phyloP scores from a whole-genome alignment of 2,329 filamentous ascomycete genomes.

The Geoglossum cookeanum region DNA sequence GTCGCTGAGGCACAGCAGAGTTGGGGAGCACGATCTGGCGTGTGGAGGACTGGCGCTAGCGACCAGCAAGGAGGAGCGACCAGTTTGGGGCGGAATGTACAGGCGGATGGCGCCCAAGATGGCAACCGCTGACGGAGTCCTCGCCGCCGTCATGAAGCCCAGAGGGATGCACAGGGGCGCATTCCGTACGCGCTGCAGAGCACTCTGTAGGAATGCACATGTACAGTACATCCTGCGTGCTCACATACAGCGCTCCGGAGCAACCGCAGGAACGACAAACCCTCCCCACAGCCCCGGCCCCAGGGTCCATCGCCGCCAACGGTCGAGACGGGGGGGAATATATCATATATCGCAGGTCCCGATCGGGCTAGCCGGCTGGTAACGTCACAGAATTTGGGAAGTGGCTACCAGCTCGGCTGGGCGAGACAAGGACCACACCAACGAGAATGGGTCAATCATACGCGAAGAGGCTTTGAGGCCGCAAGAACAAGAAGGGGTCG shows the following conservation, averaged over 20 bases:
- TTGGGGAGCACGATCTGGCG: background rate
- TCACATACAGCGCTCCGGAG: background rate
- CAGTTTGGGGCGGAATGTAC: background rate
- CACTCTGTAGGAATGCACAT: too few relatives aligned
- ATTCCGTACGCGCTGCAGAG: too few relatives aligned
- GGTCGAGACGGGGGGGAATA: background rate
- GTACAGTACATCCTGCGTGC: background rate
- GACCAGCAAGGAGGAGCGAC: background rate
- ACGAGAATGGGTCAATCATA: slow-evolving; percentile 1
- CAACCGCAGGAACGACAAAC: too few relatives aligned
- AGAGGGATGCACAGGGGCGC: too few relatives aligned
- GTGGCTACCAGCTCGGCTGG: slow-evolving; percentile 1
- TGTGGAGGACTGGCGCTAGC: background rate
- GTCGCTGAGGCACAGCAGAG: background rate
- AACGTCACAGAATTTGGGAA: slow-evolving; percentile 1
- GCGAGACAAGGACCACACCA: slow-evolving; percentile 1
- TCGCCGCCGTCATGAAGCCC: background rate
- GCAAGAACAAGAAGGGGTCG: background rate
- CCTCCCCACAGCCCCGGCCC: too few relatives aligned
- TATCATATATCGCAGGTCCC: background rate
- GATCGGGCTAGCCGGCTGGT: background rate
- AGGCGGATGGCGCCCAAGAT: background rate
- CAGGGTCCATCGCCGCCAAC: too few relatives aligned
- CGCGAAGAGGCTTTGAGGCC: background rate
- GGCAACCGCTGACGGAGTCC: background rate